Evolutionary conservation across 2,329 filamentous ascomycete species (phyloP).

Genomic region (Bipolaris zeicola): DNA sequence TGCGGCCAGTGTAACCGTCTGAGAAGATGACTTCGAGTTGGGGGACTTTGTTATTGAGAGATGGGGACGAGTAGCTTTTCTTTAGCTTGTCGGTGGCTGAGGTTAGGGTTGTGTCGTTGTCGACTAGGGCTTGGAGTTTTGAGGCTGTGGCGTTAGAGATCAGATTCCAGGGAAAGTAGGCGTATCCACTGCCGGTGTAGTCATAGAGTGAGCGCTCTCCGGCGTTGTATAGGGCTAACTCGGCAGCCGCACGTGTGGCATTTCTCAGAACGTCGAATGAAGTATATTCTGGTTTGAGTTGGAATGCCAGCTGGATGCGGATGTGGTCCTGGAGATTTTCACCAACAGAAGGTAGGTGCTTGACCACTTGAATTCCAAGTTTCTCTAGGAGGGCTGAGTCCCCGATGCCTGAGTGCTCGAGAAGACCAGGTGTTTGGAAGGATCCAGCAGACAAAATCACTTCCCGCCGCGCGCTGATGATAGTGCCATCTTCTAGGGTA

Average conservation of each 20-base stretch:
- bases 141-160: conserved; percentile 43
- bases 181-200: conserved; percentile 49
- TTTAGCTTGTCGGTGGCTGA: conserved; percentile 28
- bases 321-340: conserved; percentile 45
- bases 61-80: conserved; percentile 44
- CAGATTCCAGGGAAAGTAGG: conserved; percentile 52
- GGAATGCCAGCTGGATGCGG: conserved; percentile 31
- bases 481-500: conserved; percentile 37
- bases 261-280: conserved; percentile 34
- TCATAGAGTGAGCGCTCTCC: conserved; percentile 48
- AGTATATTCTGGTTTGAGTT: conserved; percentile 29
- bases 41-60: conserved; percentile 40
- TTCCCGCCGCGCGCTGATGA: conserved; percentile 37
- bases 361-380: conserved; percentile 27
- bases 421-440: conserved; percentile 33
- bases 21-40: conserved; percentile 54
- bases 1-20: conserved; percentile 53
- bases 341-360: conserved; percentile 30
- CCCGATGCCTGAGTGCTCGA: conserved; percentile 36
- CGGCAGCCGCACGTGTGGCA: conserved; percentile 45
- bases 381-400: conserved; percentile 21
- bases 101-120: conserved; percentile 20
- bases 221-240: conserved; percentile 48
- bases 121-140: conserved; percentile 42
- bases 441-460: conserved; percentile 38